phyloP scores from a whole-genome alignment of 129 eudicot genomes.

The Flaveria bidentis region DNA sequence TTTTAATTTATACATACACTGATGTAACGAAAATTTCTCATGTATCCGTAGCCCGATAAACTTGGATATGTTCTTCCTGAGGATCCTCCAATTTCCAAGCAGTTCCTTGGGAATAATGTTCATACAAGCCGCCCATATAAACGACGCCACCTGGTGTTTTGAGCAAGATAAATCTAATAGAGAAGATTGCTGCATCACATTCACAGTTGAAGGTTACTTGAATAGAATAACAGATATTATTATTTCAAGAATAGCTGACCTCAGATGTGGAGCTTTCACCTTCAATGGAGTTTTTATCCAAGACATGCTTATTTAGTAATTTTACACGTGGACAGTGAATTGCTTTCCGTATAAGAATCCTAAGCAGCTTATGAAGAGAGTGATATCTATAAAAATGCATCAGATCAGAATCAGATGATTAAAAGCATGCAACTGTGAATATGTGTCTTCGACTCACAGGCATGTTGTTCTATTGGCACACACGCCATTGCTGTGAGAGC shows the following conservation, averaged over 20 bases:
- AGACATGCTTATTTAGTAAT: conserved; percentile 69
- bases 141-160: conserved; percentile 66
- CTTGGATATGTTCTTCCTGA: conserved; percentile 62
- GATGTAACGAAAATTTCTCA: conserved; percentile 75
- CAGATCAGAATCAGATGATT: neutral
- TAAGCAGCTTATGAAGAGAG: conserved; percentile 63
- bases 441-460: conserved; percentile 52
- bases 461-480: conserved; percentile 50
- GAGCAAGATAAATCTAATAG: conserved; percentile 33
- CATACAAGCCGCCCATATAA: conserved; percentile 87
- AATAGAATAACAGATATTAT: conserved; percentile 3
- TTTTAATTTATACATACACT: conserved; percentile 60
- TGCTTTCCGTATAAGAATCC: conserved; percentile 56
- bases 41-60: conserved; percentile 56
- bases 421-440: conserved; percentile 8
- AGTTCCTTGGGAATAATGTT: conserved; percentile 65
- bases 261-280: conserved; percentile 24
- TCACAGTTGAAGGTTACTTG: conserved; percentile 8
- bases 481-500: conserved; percentile 46
- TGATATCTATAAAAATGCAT: conserved; percentile 56
- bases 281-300: conserved; percentile 31
- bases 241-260: conserved; percentile 41
- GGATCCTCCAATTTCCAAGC: conserved; percentile 64
- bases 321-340: conserved; percentile 44
- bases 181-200: conserved; percentile 27